phyloP scores from a whole-genome alignment of 2,329 filamentous ascomycete species.

The Sporothrix curviconia region DNA sequence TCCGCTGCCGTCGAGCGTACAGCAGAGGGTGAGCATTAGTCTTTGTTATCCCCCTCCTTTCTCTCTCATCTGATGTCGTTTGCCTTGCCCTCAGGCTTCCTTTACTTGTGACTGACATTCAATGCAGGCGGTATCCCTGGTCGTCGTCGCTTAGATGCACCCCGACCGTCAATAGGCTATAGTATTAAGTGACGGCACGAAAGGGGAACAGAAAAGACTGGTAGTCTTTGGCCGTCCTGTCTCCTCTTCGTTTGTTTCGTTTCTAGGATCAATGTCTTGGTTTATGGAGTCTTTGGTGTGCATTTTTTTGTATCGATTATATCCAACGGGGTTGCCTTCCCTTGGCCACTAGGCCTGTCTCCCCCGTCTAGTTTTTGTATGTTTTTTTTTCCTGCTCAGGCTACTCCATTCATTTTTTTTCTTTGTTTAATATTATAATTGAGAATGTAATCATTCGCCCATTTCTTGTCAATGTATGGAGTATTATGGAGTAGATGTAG shows the following conservation, averaged over 20 bases:
- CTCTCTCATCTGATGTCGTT: not conserved
- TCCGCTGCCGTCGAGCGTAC: not conserved
- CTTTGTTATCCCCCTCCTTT: not conserved
- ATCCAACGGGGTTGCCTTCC: not conserved
- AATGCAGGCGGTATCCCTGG: not conserved
- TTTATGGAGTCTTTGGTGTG: constrained; percentile 4
- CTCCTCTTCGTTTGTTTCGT: not conserved
- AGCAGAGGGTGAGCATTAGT: not conserved
- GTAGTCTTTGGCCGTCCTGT: no score
- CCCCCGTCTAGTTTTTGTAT: not conserved
- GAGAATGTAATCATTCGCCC: not conserved
- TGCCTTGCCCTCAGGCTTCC: not conserved
- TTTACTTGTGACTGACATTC: not conserved
- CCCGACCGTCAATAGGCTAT: no score
- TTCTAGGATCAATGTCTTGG: not conserved
- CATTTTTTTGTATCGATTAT: not conserved
- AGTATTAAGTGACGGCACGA: no score
- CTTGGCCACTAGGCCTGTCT: not conserved
- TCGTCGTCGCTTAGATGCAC: not conserved
- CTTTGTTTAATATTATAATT: not conserved
- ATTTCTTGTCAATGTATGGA: no score
- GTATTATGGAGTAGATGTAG: no score
- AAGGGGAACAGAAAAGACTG: not conserved
- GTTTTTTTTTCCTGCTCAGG: not conserved
- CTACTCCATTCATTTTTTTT: not conserved